These are phyloP conservation scores for Lactuca sativa DNA, from an alignment of 129 eudicot species.

Conservation along the genomic window DNA sequence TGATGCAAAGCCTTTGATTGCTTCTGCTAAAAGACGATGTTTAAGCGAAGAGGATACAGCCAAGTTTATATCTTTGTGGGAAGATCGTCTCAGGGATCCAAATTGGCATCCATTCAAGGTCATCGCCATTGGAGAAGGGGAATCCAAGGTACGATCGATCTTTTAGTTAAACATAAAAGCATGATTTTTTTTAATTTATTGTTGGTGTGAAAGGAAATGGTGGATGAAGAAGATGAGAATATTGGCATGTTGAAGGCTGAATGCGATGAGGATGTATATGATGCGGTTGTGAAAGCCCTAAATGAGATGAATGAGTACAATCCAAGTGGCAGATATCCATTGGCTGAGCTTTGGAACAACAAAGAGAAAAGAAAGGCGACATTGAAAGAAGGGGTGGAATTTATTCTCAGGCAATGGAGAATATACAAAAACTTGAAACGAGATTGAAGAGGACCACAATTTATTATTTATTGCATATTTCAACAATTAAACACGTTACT, in stretches of 20 bases:
- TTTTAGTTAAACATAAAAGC: no score
- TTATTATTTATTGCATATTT: no score
- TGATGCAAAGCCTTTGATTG: conserved; percentile 44
- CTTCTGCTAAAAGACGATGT: conserved; percentile 38
- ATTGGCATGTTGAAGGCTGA: conserved; percentile 27
- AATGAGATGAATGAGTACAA: conserved; percentile 44
- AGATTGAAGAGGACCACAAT: not conserved
- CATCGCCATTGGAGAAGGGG: conserved; percentile 20
- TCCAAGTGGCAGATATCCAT: conserved; percentile 50
- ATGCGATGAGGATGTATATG: conserved; percentile 22
- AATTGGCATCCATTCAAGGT: conserved; percentile 91
- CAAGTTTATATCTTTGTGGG: conserved; percentile 50
- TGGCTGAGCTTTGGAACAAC: conserved; percentile 47
- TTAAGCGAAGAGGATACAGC: conserved; percentile 24
- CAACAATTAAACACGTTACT: no score
- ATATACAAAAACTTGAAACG: conserved; percentile 2
- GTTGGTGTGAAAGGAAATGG: conserved; percentile 29
- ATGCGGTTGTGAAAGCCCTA: conserved; percentile 42
- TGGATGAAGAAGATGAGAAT: conserved; percentile 43
- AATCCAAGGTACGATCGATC: conserved; percentile 27
- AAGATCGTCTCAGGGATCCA: conserved; percentile 54
- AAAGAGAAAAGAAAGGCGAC: conserved; percentile 37
- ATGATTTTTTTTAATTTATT: no score
- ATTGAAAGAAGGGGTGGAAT: conserved; percentile 35
- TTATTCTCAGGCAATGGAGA: conserved; percentile 26